Conservation (phyloP, 139 green algal genomes). For the Haematococcus lacustris region DNA sequence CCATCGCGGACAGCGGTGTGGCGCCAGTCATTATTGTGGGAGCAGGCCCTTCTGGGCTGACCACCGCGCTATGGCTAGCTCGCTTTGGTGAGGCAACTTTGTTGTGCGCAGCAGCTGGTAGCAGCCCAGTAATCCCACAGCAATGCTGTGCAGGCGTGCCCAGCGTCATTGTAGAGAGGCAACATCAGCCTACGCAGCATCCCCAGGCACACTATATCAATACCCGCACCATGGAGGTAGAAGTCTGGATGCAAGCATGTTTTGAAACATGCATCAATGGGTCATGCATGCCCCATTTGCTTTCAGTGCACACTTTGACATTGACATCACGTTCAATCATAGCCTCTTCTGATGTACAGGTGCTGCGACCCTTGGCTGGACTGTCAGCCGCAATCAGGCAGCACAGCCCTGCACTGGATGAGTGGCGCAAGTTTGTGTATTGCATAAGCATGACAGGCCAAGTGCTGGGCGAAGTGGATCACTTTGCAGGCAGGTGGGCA, state of each 20-base stretch:
- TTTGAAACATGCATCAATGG: neutral
- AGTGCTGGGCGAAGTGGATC: conserved; percentile 72
- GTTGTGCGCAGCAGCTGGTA: neutral
- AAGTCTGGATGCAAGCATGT: neutral
- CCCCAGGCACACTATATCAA: conserved; percentile 93
- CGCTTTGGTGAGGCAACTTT: conserved; percentile 31
- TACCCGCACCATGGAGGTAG: conserved; percentile 86
- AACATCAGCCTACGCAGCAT: conserved; percentile 44
- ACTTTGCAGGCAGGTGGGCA: conserved; percentile 80
- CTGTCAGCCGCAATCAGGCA: conserved; percentile 40
- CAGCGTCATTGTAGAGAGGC: conserved; percentile 60
- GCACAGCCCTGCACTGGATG: conserved; percentile 51
- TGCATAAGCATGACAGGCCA: conserved; percentile 45
- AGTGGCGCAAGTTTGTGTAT: conserved; percentile 80
- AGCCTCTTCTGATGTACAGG: conserved; percentile 43
- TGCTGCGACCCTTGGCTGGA: conserved; percentile 14
- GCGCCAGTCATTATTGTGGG: conserved; percentile 65
- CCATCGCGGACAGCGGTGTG: too few relatives aligned
- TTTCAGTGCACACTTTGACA: neutral
- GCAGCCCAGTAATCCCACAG: neutral
- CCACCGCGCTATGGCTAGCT: conserved; percentile 56
- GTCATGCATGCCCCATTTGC: neutral
- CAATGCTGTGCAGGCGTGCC: conserved; percentile 28
- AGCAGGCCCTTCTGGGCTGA: conserved; percentile 71
- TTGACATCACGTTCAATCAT: neutral